Evolutionary conservation across 768 basidiomycete genomes (phyloP).

Genomic region (Erythrobasidium yunnanense): DNA sequence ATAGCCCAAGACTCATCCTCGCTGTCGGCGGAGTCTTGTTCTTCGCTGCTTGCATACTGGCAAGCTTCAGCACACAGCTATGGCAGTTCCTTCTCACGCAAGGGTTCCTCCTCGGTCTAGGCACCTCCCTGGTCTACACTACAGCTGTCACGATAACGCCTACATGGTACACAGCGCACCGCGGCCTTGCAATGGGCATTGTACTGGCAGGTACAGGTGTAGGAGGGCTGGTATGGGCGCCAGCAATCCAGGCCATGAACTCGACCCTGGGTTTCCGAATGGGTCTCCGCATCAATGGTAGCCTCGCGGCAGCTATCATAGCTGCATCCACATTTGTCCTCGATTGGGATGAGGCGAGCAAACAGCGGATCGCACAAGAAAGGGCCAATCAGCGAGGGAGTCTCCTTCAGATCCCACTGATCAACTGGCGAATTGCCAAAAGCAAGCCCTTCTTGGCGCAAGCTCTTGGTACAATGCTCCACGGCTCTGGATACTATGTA

Average conservation of each 20-base stretch:
- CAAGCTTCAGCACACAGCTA: slow-evolving; percentile 6
- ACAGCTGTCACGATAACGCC: slow-evolving; percentile 23
- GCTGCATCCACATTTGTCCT: slow-evolving; percentile 11
- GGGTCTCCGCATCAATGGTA: slow-evolving; percentile 30
- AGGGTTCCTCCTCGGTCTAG: slow-evolving; percentile 10
- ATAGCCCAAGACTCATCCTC: neutral
- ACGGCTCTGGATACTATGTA: slow-evolving; percentile 34
- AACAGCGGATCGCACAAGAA: neutral
- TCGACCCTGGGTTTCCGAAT: slow-evolving; percentile 24
- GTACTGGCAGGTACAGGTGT: slow-evolving; percentile 20
- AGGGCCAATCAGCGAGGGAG: neutral
- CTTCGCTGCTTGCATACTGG: neutral
- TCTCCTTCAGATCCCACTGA: slow-evolving; percentile 25
- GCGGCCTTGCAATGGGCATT: slow-evolving; percentile 22
- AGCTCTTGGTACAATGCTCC: slow-evolving; percentile 23
- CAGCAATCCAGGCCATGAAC: slow-evolving; percentile 27
- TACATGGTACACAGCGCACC: slow-evolving; percentile 23
- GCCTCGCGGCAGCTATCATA: slow-evolving; percentile 17
- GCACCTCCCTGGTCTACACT: slow-evolving; percentile 23
- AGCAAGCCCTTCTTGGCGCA: slow-evolving; percentile 28
- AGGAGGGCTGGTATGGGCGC: slow-evolving; percentile 32
- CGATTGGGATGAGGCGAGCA: slow-evolving; percentile 25
- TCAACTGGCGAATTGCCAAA: slow-evolving; percentile 29
- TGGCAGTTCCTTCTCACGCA: slow-evolving; percentile 27
- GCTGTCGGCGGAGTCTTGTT: neutral